These are phyloP conservation scores for Triadica sebifera DNA, from an alignment of 345 rosid genomes.

Conservation along the genomic window DNA sequence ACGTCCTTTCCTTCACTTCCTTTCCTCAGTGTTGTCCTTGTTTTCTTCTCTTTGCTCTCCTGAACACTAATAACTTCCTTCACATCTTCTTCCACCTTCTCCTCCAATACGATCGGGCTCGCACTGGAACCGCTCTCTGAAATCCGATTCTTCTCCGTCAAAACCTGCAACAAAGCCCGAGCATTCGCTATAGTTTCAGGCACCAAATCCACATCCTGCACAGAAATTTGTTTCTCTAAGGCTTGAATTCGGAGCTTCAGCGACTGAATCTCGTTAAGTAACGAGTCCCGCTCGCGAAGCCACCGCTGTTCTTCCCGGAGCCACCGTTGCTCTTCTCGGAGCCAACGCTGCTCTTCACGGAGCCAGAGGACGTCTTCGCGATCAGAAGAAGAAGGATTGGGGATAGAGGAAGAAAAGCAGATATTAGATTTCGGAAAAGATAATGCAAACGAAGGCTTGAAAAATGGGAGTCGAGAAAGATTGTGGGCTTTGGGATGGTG, in stretches of 20 bases:
- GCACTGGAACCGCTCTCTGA: constrained; percentile 46
- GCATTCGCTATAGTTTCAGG: constrained; percentile 45
- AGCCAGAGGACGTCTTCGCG: constrained; percentile 66
- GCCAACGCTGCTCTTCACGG: constrained; percentile 87
- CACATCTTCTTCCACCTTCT: constrained; percentile 27
- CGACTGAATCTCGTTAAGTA: constrained; percentile 52
- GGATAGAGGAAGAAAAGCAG: constrained; percentile 41
- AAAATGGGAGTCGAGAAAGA: constrained; percentile 7
- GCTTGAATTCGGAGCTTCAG: constrained; percentile 58
- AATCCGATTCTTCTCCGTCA: constrained; percentile 63
- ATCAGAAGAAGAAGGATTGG: constrained; percentile 24
- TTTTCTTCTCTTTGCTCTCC: constrained; percentile 30
- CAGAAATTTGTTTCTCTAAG: constrained; percentile 40
- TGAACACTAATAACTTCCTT: constrained; percentile 40
- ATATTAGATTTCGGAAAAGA: constrained; percentile 31
- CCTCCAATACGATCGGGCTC: constrained; percentile 48
- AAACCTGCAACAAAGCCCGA: constrained; percentile 49
- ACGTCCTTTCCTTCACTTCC: constrained; percentile 94
- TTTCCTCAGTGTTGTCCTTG: constrained; percentile 43
- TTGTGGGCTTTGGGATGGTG: constrained; percentile 14
- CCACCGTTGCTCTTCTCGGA: constrained; percentile 93
- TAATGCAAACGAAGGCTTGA: background rate
- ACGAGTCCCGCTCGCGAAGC: constrained; percentile 71
- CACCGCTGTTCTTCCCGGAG: constrained; percentile 77
- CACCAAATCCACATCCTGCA: constrained; percentile 29